Conservation (phyloP, 805 yeast genomes). For the Starmerella stigmatis region DNA sequence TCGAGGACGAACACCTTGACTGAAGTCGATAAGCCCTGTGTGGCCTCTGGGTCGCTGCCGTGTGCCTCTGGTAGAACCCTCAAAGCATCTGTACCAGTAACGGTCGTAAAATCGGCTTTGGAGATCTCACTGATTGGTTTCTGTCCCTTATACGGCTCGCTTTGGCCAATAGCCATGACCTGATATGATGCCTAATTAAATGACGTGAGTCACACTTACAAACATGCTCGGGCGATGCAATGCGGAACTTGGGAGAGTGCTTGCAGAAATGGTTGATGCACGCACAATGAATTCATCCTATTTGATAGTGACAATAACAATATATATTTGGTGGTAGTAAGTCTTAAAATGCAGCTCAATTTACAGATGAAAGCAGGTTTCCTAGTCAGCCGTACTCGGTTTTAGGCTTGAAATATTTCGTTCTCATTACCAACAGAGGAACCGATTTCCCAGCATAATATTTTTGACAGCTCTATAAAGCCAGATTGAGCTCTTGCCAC, state of each 20-base stretch:
- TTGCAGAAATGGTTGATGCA: neutral
- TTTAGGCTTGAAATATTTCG: no score
- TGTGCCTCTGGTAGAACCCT: neutral
- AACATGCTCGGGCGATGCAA: neutral
- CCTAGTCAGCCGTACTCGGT: no score
- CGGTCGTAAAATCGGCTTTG: neutral
- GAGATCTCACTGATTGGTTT: slow-evolving; percentile 1
- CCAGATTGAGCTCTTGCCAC: no score
- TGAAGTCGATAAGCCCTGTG: neutral
- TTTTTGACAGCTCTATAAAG: no score
- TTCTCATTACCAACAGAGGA: no score
- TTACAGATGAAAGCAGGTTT: no score
- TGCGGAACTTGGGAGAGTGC: no score
- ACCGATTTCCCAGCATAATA: no score
- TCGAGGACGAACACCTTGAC: neutral
- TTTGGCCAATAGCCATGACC: slow-evolving; percentile 1
- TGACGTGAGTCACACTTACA: neutral
- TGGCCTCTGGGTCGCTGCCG: neutral
- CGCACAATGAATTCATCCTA: no score
- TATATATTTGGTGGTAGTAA: no score
- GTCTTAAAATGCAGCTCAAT: no score
- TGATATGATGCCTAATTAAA: neutral
- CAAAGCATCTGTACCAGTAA: neutral
- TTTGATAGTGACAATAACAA: no score
- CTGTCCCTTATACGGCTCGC: neutral